Evolutionary conservation across 2,329 filamentous ascomycete species (phyloP).

Genomic region (Epichloe festucae): DNA sequence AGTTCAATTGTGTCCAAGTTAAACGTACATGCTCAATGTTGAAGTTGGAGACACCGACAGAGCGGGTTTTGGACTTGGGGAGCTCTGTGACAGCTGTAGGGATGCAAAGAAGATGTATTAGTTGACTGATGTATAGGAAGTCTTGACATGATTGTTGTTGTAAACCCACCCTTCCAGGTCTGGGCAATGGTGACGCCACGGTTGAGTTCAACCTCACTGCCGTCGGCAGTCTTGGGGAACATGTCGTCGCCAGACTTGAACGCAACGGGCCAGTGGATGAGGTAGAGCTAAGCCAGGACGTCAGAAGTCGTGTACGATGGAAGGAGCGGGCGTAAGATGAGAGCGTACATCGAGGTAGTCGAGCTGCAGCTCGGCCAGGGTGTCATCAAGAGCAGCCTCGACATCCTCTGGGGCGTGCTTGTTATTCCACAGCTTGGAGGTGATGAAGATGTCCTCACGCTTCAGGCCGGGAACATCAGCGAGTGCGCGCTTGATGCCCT

Average conservation of each 20-base stretch:
- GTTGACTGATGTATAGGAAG: neutral
- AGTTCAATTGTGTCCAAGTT: neutral
- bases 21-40: conserved; percentile 36
- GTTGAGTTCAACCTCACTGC: conserved; percentile 27
- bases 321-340: neutral
- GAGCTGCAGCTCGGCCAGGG: conserved; percentile 39
- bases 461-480: conserved; percentile 36
- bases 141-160: neutral
- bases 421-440: conserved; percentile 55
- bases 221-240: conserved; percentile 30
- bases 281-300: conserved; percentile 32
- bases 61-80: conserved; percentile 46
- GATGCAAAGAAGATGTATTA: neutral
- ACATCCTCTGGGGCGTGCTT: conserved; percentile 47
- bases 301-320: neutral
- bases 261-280: conserved; percentile 50
- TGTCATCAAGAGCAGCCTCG: conserved; percentile 40
- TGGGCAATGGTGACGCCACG: conserved; percentile 26
- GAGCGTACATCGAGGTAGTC: conserved; percentile 41
- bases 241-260: conserved; percentile 27
- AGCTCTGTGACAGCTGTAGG: conserved; percentile 37
- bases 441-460: conserved; percentile 46
- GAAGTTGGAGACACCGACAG: conserved; percentile 66
- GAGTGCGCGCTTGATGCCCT: conserved; percentile 37
- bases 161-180: conserved; percentile 30